Percentiles rank a stretch among this genome's conserved stretches.
phyloP scores from a whole-genome alignment of 1,284 basidiomycete species.

The Inonotus obliquus region DNA sequence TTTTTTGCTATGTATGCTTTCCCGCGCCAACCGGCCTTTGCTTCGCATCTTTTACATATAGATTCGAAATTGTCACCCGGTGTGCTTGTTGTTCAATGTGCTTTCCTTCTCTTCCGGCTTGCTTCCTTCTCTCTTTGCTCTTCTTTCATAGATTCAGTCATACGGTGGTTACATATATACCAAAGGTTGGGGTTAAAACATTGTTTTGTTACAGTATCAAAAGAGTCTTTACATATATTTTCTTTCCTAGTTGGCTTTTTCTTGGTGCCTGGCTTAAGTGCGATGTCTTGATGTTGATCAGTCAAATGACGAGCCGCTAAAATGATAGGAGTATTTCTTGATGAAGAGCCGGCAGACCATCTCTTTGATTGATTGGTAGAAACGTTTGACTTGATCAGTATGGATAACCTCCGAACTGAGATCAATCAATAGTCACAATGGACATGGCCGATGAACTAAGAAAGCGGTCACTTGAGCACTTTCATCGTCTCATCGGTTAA shows the following conservation, averaged over 20 bases:
- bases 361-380: neutral
- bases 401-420: neutral
- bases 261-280: neutral
- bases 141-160: neutral
- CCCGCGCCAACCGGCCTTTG: neutral
- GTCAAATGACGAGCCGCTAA: neutral
- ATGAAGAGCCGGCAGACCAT: neutral
- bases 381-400: neutral
- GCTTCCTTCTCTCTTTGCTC: constrained; percentile 37
- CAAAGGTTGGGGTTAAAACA: neutral
- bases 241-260: too few relatives aligned
- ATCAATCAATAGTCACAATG: neutral
- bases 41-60: neutral
- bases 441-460: neutral
- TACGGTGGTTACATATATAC: neutral
- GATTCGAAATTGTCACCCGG: neutral
- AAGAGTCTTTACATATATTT: neutral
- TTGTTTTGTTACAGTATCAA: neutral
- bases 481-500: too few relatives aligned
- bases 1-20: constrained; percentile 40
- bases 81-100: too few relatives aligned
- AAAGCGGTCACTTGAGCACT: neutral
- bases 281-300: neutral
- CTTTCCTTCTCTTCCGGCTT: too few relatives aligned
- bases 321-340: neutral